These are phyloP conservation scores for Bruguiera gymnorhiza DNA, from an alignment of 345 rosid genomes.

Conservation along the genomic window DNA sequence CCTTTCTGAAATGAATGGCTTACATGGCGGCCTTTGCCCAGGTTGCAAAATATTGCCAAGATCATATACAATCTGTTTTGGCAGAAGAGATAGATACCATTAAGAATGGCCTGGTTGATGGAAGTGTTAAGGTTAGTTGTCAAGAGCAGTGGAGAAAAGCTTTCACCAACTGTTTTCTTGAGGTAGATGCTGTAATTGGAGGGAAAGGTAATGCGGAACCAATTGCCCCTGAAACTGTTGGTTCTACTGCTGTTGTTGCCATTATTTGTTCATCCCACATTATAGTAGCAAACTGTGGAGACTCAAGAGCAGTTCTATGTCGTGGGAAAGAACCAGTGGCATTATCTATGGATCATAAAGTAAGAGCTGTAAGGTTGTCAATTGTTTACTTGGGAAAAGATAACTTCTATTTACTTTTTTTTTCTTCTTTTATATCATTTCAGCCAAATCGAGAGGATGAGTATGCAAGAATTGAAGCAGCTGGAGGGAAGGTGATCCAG, in stretches of 20 bases:
- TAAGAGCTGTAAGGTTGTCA: conserved; percentile 26
- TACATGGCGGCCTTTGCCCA: conserved; percentile 23
- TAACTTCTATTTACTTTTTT: not conserved
- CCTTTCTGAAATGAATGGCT: conserved; percentile 1
- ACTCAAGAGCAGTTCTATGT: conserved; percentile 89
- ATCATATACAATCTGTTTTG: conserved; percentile 63
- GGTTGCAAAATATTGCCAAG: conserved; percentile 90
- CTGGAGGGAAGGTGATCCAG: conserved; percentile 96
- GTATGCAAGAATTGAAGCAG: conserved; percentile 87
- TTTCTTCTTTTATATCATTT: conserved; percentile 19
- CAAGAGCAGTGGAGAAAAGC: conserved; percentile 76
- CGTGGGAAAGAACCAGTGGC: conserved; percentile 94
- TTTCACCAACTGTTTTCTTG: conserved; percentile 68
- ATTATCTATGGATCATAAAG: conserved; percentile 93
- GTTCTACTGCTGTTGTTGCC: conserved; percentile 94
- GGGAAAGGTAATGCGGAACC: conserved; percentile 55
- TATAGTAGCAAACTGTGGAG: conserved; percentile 90
- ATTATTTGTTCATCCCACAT: conserved; percentile 80
- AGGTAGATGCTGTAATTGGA: conserved; percentile 75
- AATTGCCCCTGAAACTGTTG: conserved; percentile 92
- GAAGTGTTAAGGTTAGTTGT: conserved; percentile 50
- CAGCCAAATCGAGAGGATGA: conserved; percentile 98
- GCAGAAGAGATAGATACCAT: conserved; percentile 62
- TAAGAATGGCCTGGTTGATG: conserved; percentile 39
- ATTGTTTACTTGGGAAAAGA: conserved; percentile 1